These are phyloP conservation scores for Colletotrichum echinochloae DNA, from an alignment of 2,329 filamentous ascomycete genomes.

Conservation along the genomic window DNA sequence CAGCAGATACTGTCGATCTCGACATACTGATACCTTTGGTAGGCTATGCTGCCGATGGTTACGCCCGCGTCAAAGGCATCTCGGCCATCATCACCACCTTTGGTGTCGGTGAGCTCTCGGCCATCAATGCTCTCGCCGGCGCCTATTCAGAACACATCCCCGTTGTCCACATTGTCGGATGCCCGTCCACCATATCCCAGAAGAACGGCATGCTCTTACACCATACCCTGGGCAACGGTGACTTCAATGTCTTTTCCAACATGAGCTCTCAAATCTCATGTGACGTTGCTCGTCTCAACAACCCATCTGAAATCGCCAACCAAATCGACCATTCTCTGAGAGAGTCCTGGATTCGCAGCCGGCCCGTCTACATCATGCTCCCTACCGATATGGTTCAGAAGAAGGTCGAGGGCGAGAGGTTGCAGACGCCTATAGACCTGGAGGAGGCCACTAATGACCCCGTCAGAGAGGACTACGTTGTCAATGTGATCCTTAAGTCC, in stretches of 20 bases:
- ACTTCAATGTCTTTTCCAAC: constrained; percentile 85
- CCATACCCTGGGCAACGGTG: constrained; percentile 80
- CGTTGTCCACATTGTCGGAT: constrained; percentile 75
- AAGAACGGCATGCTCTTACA: constrained; percentile 65
- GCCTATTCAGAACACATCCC: constrained; percentile 79
- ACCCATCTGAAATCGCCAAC: constrained; percentile 75
- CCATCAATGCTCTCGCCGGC: constrained; percentile 80
- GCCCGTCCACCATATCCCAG: constrained; percentile 62
- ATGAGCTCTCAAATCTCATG: constrained; percentile 82
- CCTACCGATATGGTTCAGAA: constrained; percentile 84
- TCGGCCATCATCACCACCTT: constrained; percentile 80
- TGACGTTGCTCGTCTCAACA: constrained; percentile 76
- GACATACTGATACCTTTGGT: constrained; percentile 23
- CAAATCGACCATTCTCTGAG: constrained; percentile 83
- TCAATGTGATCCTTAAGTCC: constrained; percentile 80
- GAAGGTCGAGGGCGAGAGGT: constrained; percentile 79
- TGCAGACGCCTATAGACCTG: constrained; percentile 79
- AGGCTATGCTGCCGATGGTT: constrained; percentile 85
- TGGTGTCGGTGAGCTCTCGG: constrained; percentile 80
- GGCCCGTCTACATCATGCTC: constrained; percentile 86
- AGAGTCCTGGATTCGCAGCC: constrained; percentile 78
- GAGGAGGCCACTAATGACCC: constrained; percentile 72
- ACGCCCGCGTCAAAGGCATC: constrained; percentile 78
- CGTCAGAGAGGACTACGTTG: constrained; percentile 84
- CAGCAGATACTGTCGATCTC: background rate